Base-by-base conservation (phyloP, 495 filamentous ascomycete species). In the Poronia punctata region DNA sequence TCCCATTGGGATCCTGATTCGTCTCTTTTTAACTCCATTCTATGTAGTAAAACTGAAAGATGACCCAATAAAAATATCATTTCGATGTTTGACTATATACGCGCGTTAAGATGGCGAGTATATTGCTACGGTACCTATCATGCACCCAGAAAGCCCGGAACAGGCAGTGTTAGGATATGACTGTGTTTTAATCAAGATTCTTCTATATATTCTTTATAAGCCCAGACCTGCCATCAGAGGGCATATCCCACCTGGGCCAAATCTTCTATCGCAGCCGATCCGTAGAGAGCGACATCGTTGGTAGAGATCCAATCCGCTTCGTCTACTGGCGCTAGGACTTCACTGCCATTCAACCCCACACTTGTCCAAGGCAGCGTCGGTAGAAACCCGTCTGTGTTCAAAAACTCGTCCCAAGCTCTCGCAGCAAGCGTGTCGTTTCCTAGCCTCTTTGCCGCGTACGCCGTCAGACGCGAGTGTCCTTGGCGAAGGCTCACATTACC, bases 381-480 rank as follows among this genome's bases (percentile, higher is more conserved):
- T 20, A 52, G 43, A 11, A 66, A 54, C 0, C 67, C 66, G 40
- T 69, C 66, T 12, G 55, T 60, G 17, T 40, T 42, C 20, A 61
- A 58, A 28, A 67, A 71, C 48, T 66, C 65, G 2, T 57, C 45
- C 67, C 67, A 71, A 6, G 66, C 65, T 22, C 64, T 59, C 35
- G 38, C 38, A 0, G 61, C 64, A 5, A 68, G 53, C 11, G 54
- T 61, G 12, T 38, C 45, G 37, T 67, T 64, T 7, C 44, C 50
- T 3, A 47, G 16, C 22, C 46, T 48, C 36, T 56, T 39, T 2
- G 65, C 54, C 17, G 59, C 62, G 45, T 66, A 68, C 8, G 66
- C 67, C 18, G 67, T 65, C 16, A 73, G 41, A 8, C 67, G 57
- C 12, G 66, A 69, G 43, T 73, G 69, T 6, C 65, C 66, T 35